phyloP scores from a whole-genome alignment of 305 asterid species.

The Ruellia speciosa region DNA sequence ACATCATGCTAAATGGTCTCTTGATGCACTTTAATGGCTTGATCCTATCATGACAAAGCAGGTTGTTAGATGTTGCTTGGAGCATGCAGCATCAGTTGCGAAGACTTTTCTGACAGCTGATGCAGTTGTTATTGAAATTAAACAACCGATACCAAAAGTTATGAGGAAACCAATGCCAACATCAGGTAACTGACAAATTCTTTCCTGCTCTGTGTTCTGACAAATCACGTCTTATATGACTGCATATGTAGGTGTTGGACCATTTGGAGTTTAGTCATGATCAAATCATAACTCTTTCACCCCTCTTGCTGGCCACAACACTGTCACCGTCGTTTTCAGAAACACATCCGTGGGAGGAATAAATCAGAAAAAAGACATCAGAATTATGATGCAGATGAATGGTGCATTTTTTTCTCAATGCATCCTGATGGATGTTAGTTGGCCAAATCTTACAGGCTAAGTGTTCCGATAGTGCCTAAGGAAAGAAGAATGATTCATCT shows the following conservation, averaged over 20 bases:
- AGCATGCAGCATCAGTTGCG: slow-evolving; percentile 76
- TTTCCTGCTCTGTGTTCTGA: not conserved
- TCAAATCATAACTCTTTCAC: not conserved
- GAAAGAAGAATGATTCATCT: no score
- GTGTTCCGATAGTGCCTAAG: no score
- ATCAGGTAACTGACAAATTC: slow-evolving; percentile 38
- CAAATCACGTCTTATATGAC: not conserved
- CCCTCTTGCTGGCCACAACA: slow-evolving; percentile 1
- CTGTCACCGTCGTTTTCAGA: not conserved
- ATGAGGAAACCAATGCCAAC: slow-evolving; percentile 46
- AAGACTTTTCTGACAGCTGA: slow-evolving; percentile 62
- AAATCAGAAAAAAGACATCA: no score
- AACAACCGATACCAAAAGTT: slow-evolving; percentile 32
- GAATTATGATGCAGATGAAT: no score
- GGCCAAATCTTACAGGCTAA: no score
- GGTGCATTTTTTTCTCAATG: no score
- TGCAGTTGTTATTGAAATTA: slow-evolving; percentile 71
- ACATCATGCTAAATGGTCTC: not conserved
- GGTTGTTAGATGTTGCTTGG: slow-evolving; percentile 88
- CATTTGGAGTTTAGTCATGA: slow-evolving; percentile 24
- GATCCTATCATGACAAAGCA: slow-evolving; percentile 18
- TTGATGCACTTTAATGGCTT: not conserved
- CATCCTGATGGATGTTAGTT: no score
- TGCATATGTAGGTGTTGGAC: slow-evolving; percentile 41
- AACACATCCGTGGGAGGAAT: no score